Conservation (phyloP, 176 grass and related monocot species). For the Phragmites australis region DNA sequence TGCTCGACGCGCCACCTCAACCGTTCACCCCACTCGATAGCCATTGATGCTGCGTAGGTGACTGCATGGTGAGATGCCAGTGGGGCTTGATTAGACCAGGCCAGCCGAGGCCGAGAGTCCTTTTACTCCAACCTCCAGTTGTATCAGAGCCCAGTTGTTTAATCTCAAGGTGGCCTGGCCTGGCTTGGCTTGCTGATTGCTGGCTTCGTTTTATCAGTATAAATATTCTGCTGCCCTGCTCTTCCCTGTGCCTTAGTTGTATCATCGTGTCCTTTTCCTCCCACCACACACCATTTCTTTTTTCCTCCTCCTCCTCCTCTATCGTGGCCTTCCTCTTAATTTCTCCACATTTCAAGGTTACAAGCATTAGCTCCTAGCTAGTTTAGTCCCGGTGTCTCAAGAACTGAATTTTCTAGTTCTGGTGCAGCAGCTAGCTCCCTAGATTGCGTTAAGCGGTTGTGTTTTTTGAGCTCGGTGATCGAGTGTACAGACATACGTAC, state of each 20-base stretch:
- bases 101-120: not conserved
- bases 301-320: not conserved
- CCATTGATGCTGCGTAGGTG: too few species aligned
- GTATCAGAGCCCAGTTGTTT: constrained; percentile 8
- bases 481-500: not conserved
- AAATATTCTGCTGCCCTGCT: constrained; percentile 40
- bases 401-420: not conserved
- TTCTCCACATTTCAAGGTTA: constrained; percentile 13
- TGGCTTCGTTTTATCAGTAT: constrained; percentile 27
- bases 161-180: constrained; percentile 4
- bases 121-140: not conserved
- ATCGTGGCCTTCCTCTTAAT: not conserved
- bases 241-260: constrained; percentile 28
- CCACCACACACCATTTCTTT: constrained; percentile 31
- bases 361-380: not conserved
- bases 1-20: too few species aligned
- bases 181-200: not conserved
- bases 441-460: not conserved
- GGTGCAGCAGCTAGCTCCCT: not conserved
- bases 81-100: not conserved
- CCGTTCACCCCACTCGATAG: too few species aligned
- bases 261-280: constrained; percentile 40
- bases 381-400: not conserved
- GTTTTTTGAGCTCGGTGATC: not conserved
- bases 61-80: not conserved